A percentile compares a stretch with the other conserved stretches of the same genome.
phyloP scores from a whole-genome alignment of 805 yeast species.

The Wickerhamiella kurtzmanii region DNA sequence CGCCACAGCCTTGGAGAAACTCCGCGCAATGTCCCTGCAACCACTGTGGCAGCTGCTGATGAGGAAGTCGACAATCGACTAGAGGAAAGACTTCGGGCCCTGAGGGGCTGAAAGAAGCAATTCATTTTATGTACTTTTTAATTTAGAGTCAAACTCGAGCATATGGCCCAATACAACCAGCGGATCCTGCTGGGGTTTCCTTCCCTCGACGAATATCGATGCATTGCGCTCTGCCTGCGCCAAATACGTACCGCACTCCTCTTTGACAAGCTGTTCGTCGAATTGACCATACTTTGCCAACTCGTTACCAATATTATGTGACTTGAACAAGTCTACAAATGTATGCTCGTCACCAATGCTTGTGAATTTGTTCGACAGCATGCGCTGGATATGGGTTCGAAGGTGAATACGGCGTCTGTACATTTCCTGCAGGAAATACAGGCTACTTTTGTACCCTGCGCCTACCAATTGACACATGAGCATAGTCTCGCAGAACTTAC shows the following conservation, averaged over 20 bases:
- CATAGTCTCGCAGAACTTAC: conserved; percentile 20
- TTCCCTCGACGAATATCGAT: conserved; percentile 8
- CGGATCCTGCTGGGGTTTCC: conserved; percentile 2
- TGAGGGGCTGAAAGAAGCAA: conserved; percentile 36
- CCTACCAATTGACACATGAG: conserved; percentile 20
- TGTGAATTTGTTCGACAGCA: conserved; percentile 7
- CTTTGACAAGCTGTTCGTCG: conserved; percentile 8
- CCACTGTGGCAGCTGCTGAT: conserved; percentile 32
- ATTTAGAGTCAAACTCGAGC: conserved; percentile 13
- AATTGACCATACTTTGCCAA: conserved; percentile 1
- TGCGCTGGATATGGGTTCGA: conserved; percentile 14
- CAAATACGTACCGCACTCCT: conserved; percentile 6
- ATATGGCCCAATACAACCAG: conserved; percentile 6
- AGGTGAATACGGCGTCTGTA: conserved; percentile 11
- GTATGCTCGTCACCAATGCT: conserved; percentile 2
- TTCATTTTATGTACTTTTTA: neutral
- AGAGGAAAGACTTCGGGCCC: conserved; percentile 78
- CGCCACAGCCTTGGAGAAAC: conserved; percentile 54
- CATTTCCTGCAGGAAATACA: conserved; percentile 21
- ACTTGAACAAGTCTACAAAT: conserved; percentile 3
- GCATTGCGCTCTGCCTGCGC: conserved; percentile 15
- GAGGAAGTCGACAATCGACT: conserved; percentile 72
- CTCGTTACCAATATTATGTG: neutral
- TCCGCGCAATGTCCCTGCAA: conserved; percentile 40
- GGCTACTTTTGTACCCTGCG: conserved; percentile 7